Conservation (phyloP, 2,329 filamentous ascomycete genomes). For the Teratosphaeria gauchensis region DNA sequence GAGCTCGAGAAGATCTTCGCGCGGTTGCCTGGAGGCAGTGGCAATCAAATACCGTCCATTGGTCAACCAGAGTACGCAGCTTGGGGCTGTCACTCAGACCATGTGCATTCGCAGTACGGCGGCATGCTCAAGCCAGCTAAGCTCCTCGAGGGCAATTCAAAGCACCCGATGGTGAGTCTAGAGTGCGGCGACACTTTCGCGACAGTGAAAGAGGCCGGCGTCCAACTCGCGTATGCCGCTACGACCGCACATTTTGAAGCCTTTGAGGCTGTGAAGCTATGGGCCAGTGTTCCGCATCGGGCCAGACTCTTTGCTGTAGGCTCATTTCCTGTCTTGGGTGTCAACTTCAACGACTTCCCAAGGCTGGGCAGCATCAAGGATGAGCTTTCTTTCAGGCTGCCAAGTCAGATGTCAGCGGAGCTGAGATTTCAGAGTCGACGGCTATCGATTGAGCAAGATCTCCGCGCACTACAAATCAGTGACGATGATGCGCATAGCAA, state of each 20-base stretch:
- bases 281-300: conserved; percentile 2
- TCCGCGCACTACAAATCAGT: not conserved
- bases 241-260: conserved; percentile 2
- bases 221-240: conserved; percentile 6
- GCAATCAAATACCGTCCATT: conserved; percentile 5
- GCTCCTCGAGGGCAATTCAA: not conserved
- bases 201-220: conserved; percentile 8
- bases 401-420: conserved; percentile 1
- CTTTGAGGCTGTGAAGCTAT: conserved; percentile 3
- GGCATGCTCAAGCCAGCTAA: not conserved
- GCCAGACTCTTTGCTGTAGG: conserved; percentile 2
- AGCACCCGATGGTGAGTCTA: conserved; percentile 8
- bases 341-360: conserved; percentile 5
- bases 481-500: not conserved
- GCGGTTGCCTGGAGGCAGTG: conserved; percentile 8
- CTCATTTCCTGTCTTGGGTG: conserved; percentile 5
- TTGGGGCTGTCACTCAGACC: conserved; percentile 1
- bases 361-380: not conserved
- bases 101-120: not conserved
- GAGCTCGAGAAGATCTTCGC: conserved; percentile 4
- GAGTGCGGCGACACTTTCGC: conserved; percentile 7
- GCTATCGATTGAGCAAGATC: not conserved
- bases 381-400: conserved; percentile 1
- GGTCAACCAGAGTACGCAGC: conserved; percentile 6
- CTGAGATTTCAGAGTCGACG: conserved; percentile 1